Conservation (phyloP, 768 basidiomycete species). For the Mycena chlorophos region DNA sequence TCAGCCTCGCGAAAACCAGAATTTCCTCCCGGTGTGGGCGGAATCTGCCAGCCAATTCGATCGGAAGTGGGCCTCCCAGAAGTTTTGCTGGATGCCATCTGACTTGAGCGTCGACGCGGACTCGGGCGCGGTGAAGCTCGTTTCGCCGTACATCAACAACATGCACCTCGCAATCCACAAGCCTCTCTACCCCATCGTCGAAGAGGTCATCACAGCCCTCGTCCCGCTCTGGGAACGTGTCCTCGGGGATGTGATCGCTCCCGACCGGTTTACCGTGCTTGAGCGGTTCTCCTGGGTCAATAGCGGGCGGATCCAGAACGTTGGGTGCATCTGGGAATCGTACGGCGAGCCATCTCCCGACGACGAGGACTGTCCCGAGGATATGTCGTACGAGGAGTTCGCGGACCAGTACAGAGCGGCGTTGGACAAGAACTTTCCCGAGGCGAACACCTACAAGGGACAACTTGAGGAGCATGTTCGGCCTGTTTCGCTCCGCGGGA, state of each 20-base stretch:
- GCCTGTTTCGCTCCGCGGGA: constrained; percentile 1
- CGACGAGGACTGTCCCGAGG: neutral
- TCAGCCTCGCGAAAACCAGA: neutral
- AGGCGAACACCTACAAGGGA: neutral
- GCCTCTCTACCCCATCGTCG: constrained; percentile 23
- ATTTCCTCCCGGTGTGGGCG: constrained; percentile 1
- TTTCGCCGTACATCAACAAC: constrained; percentile 31
- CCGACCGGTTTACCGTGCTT: too few species aligned
- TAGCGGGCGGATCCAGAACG: neutral
- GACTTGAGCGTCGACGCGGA: constrained; percentile 13
- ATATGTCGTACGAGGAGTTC: neutral
- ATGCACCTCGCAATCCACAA: constrained; percentile 8
- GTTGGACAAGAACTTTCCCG: constrained; percentile 1
- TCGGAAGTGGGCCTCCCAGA: constrained; percentile 11
- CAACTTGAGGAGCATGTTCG: neutral
- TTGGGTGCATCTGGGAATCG: neutral
- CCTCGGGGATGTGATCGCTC: constrained; percentile 10
- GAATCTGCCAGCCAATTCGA: neutral
- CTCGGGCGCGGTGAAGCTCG: constrained; percentile 11
- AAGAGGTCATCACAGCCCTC: constrained; percentile 22
- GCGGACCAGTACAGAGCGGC: neutral
- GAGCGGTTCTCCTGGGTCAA: neutral
- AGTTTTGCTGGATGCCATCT: constrained; percentile 23
- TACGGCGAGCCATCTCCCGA: neutral
- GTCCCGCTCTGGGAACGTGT: constrained; percentile 29